Conservation (phyloP, 148 eudicot species). For the Rhododendron henanense region DNA sequence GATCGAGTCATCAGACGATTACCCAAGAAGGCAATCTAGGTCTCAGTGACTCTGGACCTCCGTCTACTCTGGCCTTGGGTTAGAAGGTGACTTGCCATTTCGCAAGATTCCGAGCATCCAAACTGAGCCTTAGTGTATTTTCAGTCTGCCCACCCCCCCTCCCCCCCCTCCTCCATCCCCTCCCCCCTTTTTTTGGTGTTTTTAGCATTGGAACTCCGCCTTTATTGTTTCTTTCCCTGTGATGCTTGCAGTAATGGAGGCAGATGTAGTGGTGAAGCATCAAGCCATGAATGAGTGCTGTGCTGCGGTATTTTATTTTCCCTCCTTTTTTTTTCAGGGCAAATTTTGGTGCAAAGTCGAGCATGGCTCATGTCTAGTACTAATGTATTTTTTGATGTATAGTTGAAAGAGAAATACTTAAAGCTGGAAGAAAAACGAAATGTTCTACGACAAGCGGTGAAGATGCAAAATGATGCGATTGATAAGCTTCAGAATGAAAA, state of each 20-base stretch:
- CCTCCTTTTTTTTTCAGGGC: too few relatives aligned
- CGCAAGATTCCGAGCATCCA: background rate
- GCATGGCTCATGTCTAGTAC: background rate
- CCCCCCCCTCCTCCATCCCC: too few relatives aligned
- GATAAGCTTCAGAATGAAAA: constrained; percentile 18
- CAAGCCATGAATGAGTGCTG: constrained; percentile 11
- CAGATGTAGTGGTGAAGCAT: background rate
- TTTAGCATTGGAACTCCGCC: background rate
- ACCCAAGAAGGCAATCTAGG: too few relatives aligned
- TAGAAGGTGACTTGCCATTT: background rate
- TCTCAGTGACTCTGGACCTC: too few relatives aligned
- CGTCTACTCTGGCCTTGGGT: too few relatives aligned
- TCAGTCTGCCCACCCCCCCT: background rate
- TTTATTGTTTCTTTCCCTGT: background rate
- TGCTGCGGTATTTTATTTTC: background rate
- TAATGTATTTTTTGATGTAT: background rate
- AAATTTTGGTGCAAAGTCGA: background rate
- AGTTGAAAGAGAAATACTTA: constrained; percentile 17
- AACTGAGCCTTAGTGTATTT: background rate
- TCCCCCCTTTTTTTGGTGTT: background rate
- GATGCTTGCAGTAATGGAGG: constrained; percentile 5
- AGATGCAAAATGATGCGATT: constrained; percentile 4
- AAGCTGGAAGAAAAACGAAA: constrained; percentile 8
- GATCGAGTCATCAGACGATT: too few relatives aligned
- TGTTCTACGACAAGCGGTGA: constrained; percentile 12